Evolutionary conservation across 805 yeast species (phyloP), one percentile per base, ranked within the genome.

Genomic region (Lipomyces sp.): DNA sequence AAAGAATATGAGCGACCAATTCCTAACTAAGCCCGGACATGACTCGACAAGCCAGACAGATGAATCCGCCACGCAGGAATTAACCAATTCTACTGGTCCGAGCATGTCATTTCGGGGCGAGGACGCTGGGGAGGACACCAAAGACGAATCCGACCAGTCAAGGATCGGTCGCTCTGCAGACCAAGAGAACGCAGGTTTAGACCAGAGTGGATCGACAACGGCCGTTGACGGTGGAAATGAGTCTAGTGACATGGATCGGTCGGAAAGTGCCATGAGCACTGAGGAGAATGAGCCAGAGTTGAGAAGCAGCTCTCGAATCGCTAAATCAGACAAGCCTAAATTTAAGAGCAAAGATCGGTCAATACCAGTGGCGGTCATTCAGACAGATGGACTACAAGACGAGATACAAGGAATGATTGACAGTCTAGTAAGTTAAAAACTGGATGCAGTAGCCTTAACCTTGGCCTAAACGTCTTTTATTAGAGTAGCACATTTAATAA

Each of bases 301-400:
- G 48, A 42, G 18, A 67, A 39, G 62, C 54, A n/a, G 67, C 24
- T 24, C 24, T 24, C 24, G 67, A 2, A 63, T 53, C 18, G 69
- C 67, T 1, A 56, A 35, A 29, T 62, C 57, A 15, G 66, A n/a
- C 24, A 42, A 42, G 18, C 48, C 24, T 6, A 42, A 64, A 2
- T 45, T 59, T 4, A 66, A 57, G 42, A 33, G 42, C 5, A 66
- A 57, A 11, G 64, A 60, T 11, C 30, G 53, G 10, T 59, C 67
- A 8, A 57, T 60, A 4, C 68, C 68, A 18, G 70, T 67, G n/a
- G 70, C 68, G 29, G 62, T 67, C 4, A 54, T 63, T 11, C 66
- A 64, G 48, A 62, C 66, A 18, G 53, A 56, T 8, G 66, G 60
- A 2, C 11, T 64, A 4, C 68, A 64, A 35, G 67, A 54, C 34